Conservation (phyloP, 164 flowering plant species). For the Taxillus chinensis region DNA sequence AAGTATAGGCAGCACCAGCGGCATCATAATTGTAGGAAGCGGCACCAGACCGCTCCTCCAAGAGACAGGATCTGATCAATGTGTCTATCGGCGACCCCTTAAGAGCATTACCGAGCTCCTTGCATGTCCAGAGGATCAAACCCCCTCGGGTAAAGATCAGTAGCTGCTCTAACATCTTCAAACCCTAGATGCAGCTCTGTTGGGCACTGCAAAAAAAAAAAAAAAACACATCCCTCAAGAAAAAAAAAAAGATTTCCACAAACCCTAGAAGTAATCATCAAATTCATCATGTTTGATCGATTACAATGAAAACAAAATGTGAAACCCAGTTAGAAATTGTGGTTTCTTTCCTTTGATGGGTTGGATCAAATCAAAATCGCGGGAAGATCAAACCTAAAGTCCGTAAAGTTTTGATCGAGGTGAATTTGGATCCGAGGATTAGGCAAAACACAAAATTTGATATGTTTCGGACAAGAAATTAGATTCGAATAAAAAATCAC, state of each 20-base stretch:
- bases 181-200: not conserved
- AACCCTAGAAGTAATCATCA: no score
- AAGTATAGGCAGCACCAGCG: conserved; percentile 73
- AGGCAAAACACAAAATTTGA: no score
- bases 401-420: no score
- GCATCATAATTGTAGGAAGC: conserved; percentile 72
- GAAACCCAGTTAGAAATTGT: no score
- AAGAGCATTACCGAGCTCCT: conserved; percentile 82
- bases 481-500: no score
- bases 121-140: conserved; percentile 92
- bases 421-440: no score
- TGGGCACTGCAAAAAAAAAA: conserved; percentile 7
- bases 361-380: no score
- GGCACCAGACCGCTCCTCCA: conserved; percentile 91
- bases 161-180: conserved; percentile 79
- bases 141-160: conserved; percentile 97
- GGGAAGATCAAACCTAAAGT: no score
- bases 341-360: no score
- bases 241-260: not conserved
- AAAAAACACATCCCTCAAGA: not conserved
- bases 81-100: conserved; percentile 91
- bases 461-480: no score
- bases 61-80: conserved; percentile 79
- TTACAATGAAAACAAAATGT: no score
- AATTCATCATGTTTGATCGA: no score